Evolutionary conservation across 371 early-diverging fungal species (phyloP), one percentile per base, ranked within the genome.

Genomic region (Mucor mucedo): DNA sequence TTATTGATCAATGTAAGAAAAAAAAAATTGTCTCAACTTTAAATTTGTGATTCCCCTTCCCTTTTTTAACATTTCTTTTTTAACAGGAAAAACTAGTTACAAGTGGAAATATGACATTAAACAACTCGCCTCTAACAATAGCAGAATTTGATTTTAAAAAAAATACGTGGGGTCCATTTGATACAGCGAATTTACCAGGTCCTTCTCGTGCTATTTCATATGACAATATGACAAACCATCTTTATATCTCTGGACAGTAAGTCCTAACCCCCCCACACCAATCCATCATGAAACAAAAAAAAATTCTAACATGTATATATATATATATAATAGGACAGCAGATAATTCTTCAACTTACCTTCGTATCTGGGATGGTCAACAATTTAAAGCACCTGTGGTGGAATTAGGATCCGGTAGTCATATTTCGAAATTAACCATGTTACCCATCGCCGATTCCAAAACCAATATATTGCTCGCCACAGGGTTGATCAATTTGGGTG

Each of bases 81-180:
- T 13, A 30, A 9, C 30, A 50, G 50, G 32, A n/a, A 3, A 55
- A 73, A 63, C 72, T 68, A 27, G 65, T 79, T 13, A 81, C 74
- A 2, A 82, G 79, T 5, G 88, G 88, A 5, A 80, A 86, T 57
- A 35, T 88, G 42, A 57, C 60, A 7, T 66, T 88, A 29, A 66
- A 65, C 10, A 55, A 73, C 38, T 82, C 75, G 2, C 60, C 73
- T 1, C 66, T 78, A 4, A 75, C 76, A 7, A 76, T 83, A 14
- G 84, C 79, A 0, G 68, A 84, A 44, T 86, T 75, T 53, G 82
- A 86, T 58, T 85, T 79, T 62, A 68, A 74, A 6, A 53, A 58
- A 14, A 69, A 52, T 8, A 67, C 58, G 0, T 84, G 87, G 88
- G 72, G 72, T 9, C 71, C 83, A 3, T 71, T 81, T 58, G 79